Conservation (phyloP, 805 yeast species). For the Teunomyces lycoperdinae region DNA sequence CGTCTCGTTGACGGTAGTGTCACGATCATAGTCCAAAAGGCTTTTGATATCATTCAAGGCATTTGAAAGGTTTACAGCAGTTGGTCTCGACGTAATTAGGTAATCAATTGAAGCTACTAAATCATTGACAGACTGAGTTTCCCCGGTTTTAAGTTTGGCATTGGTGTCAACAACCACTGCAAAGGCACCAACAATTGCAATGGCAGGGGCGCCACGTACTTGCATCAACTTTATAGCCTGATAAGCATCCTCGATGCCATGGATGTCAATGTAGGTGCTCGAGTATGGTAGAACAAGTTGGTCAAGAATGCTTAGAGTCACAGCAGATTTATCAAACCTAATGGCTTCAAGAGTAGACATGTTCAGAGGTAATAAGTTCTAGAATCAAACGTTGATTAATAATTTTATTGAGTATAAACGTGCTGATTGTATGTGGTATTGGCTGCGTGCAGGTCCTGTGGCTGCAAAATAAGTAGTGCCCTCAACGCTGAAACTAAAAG, state of each 20-base stretch:
- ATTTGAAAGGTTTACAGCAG: slow-evolving; percentile 89
- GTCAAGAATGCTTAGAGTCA: slow-evolving; percentile 63
- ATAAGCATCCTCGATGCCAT: slow-evolving; percentile 70
- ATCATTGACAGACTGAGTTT: slow-evolving; percentile 22
- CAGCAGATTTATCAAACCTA: slow-evolving; percentile 48
- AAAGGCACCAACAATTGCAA: slow-evolving; percentile 90
- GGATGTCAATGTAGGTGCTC: slow-evolving; percentile 62
- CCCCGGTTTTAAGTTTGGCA: slow-evolving; percentile 21
- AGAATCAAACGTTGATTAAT: not conserved
- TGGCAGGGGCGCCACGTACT: slow-evolving; percentile 98
- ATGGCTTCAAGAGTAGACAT: slow-evolving; percentile 54
- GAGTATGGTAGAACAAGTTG: slow-evolving; percentile 82
- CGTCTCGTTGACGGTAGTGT: slow-evolving; percentile 19
- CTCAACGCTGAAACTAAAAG: slow-evolving; percentile 31
- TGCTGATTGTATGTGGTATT: not conserved
- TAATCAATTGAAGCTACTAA: slow-evolving; percentile 55
- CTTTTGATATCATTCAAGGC: slow-evolving; percentile 57
- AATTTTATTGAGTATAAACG: not conserved
- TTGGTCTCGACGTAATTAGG: slow-evolving; percentile 80
- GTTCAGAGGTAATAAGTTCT: not conserved
- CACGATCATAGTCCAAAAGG: slow-evolving; percentile 12
- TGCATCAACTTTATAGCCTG: slow-evolving; percentile 86
- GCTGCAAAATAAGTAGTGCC: not conserved
- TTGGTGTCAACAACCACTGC: slow-evolving; percentile 73
- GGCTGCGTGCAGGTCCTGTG: not conserved